Evolutionary conservation across 768 basidiomycete genomes (phyloP).

Genomic region (Hericium alpestre): DNA sequence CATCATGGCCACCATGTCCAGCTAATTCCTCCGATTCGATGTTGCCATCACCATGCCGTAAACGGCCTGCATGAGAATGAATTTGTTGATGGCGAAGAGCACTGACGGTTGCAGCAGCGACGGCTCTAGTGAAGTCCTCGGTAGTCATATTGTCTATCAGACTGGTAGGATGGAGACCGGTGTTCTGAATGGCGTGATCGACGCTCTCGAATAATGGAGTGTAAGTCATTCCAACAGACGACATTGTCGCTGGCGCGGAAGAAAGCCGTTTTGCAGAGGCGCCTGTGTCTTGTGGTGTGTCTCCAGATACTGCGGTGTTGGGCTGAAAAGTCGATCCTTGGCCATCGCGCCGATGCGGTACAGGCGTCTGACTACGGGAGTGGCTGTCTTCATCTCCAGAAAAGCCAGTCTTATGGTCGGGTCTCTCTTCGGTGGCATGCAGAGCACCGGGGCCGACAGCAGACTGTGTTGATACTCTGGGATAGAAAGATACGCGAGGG

Average conservation of each 20-base stretch:
- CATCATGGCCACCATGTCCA: conserved; percentile 82
- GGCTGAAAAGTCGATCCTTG: not conserved
- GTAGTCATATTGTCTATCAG: conserved; percentile 61
- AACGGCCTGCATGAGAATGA: conserved; percentile 35
- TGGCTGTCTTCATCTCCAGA: conserved; percentile 16
- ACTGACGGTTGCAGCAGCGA: conserved; percentile 88
- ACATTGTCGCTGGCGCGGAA: conserved; percentile 31
- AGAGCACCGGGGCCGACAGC: conserved; percentile 26
- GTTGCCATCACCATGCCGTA: conserved; percentile 29
- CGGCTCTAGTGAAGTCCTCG: conserved; percentile 88
- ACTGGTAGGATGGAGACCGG: conserved; percentile 34
- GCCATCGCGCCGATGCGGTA: not conserved
- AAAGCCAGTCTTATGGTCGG: conserved; percentile 34
- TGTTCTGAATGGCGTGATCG: conserved; percentile 62
- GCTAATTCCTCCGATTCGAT: conserved; percentile 35
- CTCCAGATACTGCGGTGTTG: not conserved
- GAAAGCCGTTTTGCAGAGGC: conserved; percentile 34
- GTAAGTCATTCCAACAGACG: conserved; percentile 26
- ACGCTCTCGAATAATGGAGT: conserved; percentile 71
- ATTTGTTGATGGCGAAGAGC: conserved; percentile 75
- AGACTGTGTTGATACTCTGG: conserved; percentile 23
- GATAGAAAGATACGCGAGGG: conserved; percentile 55
- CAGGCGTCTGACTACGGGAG: not conserved
- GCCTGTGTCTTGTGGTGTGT: not conserved
- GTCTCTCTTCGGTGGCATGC: conserved; percentile 17